Evolutionary conservation across 495 filamentous ascomycete genomes (phyloP).

Genomic region (Xylaria venustula): DNA sequence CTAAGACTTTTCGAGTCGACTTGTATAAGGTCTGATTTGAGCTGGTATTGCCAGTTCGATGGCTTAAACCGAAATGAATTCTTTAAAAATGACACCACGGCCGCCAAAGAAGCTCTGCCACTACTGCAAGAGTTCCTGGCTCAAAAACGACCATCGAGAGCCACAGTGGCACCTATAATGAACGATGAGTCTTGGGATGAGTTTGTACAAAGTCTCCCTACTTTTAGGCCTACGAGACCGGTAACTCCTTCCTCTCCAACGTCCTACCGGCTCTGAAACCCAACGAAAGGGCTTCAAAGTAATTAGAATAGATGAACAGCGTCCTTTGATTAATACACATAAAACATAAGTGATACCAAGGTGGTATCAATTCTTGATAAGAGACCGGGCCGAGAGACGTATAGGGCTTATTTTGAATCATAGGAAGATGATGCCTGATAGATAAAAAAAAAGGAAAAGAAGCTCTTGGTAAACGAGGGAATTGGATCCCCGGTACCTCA

Average conservation of each 20-base stretch:
- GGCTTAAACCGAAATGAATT: constrained; percentile 5
- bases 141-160: not conserved
- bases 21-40: constrained; percentile 28
- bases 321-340: too few species aligned
- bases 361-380: too few species aligned
- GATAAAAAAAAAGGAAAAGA: too few species aligned
- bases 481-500: too few species aligned
- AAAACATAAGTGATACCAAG: too few species aligned
- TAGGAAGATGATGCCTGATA: too few species aligned
- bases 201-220: constrained; percentile 10
- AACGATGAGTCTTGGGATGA: constrained; percentile 9
- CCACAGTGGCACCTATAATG: constrained; percentile 2
- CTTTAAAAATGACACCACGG: not conserved
- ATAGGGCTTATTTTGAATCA: too few species aligned
- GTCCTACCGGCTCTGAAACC: not conserved
- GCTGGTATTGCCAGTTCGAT: constrained; percentile 29
- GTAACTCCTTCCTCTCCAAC: not conserved
- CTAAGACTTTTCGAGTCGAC: constrained; percentile 32
- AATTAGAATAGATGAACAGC: not conserved
- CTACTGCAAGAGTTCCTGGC: constrained; percentile 1
- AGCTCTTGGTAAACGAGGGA: too few species aligned
- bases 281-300: not conserved
- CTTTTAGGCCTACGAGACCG: not conserved
- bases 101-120: not conserved
- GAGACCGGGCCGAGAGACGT: too few species aligned